phyloP scores from a whole-genome alignment of 352 stramenopile species.

The Pythium dissimile region DNA sequence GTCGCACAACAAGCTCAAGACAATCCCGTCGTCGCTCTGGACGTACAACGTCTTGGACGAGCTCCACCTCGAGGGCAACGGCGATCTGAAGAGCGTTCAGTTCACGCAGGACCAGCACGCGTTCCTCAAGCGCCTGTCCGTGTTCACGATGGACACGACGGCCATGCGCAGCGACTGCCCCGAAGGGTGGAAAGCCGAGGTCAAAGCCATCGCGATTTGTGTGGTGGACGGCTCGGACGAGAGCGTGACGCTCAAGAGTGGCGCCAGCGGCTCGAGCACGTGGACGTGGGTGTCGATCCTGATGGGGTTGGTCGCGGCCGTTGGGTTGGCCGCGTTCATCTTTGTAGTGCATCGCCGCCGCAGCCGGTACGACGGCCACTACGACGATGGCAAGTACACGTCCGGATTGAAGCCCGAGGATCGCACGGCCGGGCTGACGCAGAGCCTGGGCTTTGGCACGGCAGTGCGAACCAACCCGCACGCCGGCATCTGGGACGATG shows the following conservation, averaged over 20 bases:
- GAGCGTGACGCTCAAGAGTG: neutral
- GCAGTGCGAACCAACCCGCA: conserved; percentile 5
- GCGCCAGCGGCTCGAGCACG: neutral
- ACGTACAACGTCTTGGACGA: conserved; percentile 12
- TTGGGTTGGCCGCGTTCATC: neutral
- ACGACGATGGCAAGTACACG: neutral
- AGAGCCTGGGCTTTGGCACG: neutral
- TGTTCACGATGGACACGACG: conserved; percentile 5
- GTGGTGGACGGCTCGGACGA: neutral
- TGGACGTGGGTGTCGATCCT: conserved; percentile 11
- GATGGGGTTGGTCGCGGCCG: neutral
- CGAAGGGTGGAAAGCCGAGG: neutral
- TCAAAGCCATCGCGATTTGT: conserved; percentile 2
- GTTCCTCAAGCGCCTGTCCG: conserved; percentile 13
- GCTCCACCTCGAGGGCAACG: conserved; percentile 12
- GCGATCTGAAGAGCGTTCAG: neutral
- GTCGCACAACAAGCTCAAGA: conserved; percentile 9
- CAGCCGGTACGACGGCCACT: neutral
- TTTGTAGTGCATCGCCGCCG: conserved; percentile 12
- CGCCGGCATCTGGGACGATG: conserved; percentile 43
- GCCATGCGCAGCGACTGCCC: conserved; percentile 5
- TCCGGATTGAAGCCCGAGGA: neutral
- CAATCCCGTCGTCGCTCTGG: conserved; percentile 9
- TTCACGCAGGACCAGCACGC: conserved; percentile 9
- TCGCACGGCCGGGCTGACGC: conserved; percentile 2